Percentiles rank a stretch among this genome's conserved stretches.
phyloP scores from a whole-genome alignment of 192 early-diverging fungal genomes.

The Backusella luteola region DNA sequence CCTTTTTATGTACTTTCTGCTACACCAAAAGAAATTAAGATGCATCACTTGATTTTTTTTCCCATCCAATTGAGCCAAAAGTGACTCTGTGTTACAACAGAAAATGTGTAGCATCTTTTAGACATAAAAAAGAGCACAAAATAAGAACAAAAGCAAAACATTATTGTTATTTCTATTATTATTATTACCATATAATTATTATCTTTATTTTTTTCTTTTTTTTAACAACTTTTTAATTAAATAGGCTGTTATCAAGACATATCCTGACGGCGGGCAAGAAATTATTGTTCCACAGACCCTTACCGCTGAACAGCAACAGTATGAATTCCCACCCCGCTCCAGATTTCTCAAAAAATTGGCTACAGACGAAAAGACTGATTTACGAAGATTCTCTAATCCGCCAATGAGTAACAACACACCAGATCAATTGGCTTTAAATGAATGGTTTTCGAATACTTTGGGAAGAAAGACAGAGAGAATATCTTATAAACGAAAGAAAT shows the following conservation, averaged over 20 bases:
- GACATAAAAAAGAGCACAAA: not conserved
- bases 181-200: not conserved
- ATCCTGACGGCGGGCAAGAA: slow-evolving; percentile 28
- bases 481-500: not conserved
- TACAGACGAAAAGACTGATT: not conserved
- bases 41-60: slow-evolving; percentile 9
- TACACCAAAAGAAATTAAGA: slow-evolving; percentile 7
- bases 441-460: slow-evolving; percentile 29
- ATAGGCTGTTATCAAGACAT: slow-evolving; percentile 28
- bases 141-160: not conserved
- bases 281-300: slow-evolving; percentile 30
- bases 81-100: not conserved
- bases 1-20: not conserved
- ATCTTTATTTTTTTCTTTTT: not conserved
- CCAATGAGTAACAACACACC: not conserved
- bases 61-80: slow-evolving; percentile 3
- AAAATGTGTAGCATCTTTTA: not conserved
- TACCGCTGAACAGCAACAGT: slow-evolving; percentile 29
- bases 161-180: not conserved
- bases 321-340: slow-evolving; percentile 34
- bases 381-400: not conserved
- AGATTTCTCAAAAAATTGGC: slow-evolving; percentile 23
- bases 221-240: not conserved
- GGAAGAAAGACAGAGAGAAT: not conserved
- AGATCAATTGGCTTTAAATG: slow-evolving; percentile 23